These are phyloP conservation scores for Musa schizocarpa DNA, from an alignment of 176 grass and related monocot genomes.

Conservation along the genomic window DNA sequence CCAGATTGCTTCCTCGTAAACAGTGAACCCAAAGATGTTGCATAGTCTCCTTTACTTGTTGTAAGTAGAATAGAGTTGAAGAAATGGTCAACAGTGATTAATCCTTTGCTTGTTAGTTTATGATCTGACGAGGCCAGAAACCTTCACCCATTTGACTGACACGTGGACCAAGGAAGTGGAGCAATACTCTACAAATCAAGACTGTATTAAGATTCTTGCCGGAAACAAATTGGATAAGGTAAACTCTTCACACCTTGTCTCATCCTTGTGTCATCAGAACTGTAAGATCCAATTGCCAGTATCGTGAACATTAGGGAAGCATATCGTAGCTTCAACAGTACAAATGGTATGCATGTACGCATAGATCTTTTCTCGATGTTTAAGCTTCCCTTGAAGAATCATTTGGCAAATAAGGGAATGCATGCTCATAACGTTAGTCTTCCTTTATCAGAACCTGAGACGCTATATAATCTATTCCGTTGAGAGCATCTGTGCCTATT, in stretches of 20 bases:
- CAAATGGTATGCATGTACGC: no score
- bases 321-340: no score
- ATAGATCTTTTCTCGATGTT: no score
- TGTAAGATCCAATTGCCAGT: background rate
- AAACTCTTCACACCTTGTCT: background rate
- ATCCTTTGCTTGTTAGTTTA: constrained; percentile 56
- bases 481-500: no score
- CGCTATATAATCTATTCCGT: no score
- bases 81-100: background rate
- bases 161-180: constrained; percentile 83
- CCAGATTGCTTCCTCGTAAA: background rate
- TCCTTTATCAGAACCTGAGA: no score
- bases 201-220: constrained; percentile 82
- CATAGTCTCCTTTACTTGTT: background rate
- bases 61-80: background rate
- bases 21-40: no score
- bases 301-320: background rate
- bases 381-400: no score
- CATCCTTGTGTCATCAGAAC: background rate
- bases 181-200: constrained; percentile 64
- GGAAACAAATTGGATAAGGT: constrained; percentile 97
- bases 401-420: no score
- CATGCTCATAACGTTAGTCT: no score
- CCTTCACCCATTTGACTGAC: constrained; percentile 78
- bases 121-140: constrained; percentile 78